Evolutionary conservation across 2,329 filamentous ascomycete genomes (phyloP).

Genomic region (Aspergillus sp.): DNA sequence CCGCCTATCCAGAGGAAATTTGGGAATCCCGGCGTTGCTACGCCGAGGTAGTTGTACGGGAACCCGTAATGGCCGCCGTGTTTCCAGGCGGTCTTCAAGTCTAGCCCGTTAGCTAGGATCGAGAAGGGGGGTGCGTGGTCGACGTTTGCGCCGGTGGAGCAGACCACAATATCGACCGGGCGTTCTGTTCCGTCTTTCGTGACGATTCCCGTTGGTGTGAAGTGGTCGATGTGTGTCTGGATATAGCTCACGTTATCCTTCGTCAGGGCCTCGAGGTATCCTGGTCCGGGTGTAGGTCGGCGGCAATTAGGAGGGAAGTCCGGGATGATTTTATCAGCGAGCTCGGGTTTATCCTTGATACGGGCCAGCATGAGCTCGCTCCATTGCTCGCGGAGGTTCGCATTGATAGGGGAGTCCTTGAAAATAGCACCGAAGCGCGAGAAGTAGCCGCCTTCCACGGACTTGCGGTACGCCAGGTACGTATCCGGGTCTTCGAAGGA

Average conservation of each 20-base stretch:
- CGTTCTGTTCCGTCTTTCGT: conserved; percentile 58
- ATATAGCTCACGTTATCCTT: conserved; percentile 65
- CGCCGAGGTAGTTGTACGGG: conserved; percentile 67
- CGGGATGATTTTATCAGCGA: conserved; percentile 58
- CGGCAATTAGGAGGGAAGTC: conserved; percentile 66
- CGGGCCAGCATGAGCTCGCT: conserved; percentile 55
- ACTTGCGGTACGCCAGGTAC: conserved; percentile 62
- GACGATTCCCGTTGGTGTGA: conserved; percentile 61
- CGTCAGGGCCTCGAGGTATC: conserved; percentile 65
- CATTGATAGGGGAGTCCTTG: conserved; percentile 53
- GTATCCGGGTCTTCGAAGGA: conserved; percentile 60
- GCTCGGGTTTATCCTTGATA: conserved; percentile 54
- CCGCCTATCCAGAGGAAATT: conserved; percentile 67
- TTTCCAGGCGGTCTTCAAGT: conserved; percentile 59
- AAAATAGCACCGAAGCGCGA: conserved; percentile 57
- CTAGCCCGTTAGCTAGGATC: conserved; percentile 55
- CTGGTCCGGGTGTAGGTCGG: conserved; percentile 64
- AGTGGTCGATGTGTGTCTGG: conserved; percentile 55
- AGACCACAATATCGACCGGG: conserved; percentile 65
- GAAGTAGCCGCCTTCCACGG: conserved; percentile 63
- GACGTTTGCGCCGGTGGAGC: conserved; percentile 66
- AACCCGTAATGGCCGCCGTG: conserved; percentile 58
- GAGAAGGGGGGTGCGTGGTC: conserved; percentile 61
- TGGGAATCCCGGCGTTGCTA: conserved; percentile 64
- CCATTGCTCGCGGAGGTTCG: conserved; percentile 49